These are phyloP conservation scores for Aspergillus fumigatus DNA, from an alignment of 2,329 filamentous ascomycete species.

Conservation along the genomic window DNA sequence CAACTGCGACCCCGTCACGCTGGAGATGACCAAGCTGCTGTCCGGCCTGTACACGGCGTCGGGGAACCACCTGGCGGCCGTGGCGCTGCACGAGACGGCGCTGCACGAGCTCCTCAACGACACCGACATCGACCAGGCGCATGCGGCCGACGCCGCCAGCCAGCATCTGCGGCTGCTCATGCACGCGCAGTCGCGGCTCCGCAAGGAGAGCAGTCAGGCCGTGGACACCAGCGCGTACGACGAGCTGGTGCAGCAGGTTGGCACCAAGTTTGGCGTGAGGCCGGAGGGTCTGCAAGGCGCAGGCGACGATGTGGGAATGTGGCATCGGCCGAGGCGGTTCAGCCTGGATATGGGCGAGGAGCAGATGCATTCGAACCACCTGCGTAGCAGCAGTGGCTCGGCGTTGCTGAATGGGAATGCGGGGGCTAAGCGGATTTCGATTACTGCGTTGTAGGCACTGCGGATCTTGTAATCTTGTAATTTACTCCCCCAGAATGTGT, in stretches of 20 bases:
- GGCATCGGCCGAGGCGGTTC: conserved; percentile 30
- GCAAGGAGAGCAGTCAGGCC: conserved; percentile 12
- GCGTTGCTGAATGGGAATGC: conserved; percentile 24
- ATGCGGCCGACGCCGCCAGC: conserved; percentile 20
- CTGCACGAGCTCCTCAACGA: conserved; percentile 28
- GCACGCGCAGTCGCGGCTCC: conserved; percentile 24
- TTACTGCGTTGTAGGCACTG: conserved; percentile 14
- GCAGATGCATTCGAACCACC: conserved; percentile 25
- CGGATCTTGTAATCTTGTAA: background rate
- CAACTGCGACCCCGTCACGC: conserved; percentile 43
- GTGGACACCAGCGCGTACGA: conserved; percentile 19
- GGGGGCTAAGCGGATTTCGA: conserved; percentile 19
- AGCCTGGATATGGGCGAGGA: conserved; percentile 30
- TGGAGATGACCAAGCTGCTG: conserved; percentile 49
- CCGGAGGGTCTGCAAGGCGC: conserved; percentile 16
- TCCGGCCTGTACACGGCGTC: conserved; percentile 47
- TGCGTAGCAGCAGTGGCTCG: conserved; percentile 26
- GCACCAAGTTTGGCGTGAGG: conserved; percentile 25
- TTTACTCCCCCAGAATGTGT: background rate
- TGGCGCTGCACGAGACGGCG: conserved; percentile 27
- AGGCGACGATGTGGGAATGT: conserved; percentile 26
- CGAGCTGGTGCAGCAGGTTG: conserved; percentile 23
- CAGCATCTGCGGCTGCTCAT: conserved; percentile 29
- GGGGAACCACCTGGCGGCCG: conserved; percentile 26
- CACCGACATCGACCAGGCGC: conserved; percentile 16